Percentiles rank a stretch among this genome's conserved stretches.
Evolutionary conservation across 257 asterid species (phyloP).

Genomic region (Rhazya stricta): DNA sequence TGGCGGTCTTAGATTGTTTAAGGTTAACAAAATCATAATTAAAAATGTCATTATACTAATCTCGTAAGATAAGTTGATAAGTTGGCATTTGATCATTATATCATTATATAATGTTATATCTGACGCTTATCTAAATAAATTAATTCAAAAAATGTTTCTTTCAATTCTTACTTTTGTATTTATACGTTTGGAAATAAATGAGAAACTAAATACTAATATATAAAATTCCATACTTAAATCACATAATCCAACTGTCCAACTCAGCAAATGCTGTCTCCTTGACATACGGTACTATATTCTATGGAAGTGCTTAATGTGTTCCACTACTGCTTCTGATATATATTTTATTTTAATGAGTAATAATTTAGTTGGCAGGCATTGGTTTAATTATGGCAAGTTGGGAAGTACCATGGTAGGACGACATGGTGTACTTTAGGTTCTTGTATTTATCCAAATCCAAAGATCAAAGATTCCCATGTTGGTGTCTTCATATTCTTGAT

Average conservation of each 20-base stretch:
- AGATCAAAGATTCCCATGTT: conserved; percentile 6
- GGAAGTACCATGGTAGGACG: conserved; percentile 5
- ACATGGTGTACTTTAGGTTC: background rate
- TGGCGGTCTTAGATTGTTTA: background rate
- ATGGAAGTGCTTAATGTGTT: background rate
- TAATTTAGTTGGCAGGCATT: background rate
- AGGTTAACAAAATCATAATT: background rate
- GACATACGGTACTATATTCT: background rate
- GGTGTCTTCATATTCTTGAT: conserved; percentile 8
- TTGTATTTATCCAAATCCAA: conserved; percentile 9
- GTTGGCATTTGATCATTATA: background rate
- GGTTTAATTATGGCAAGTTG: conserved; percentile 1
- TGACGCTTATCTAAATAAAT: too few species aligned
- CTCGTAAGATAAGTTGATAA: background rate
- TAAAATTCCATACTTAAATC: too few species aligned
- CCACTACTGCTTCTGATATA: background rate
- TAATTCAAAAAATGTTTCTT: too few species aligned
- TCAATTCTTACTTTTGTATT: too few species aligned
- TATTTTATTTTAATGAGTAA: background rate
- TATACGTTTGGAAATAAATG: too few species aligned
- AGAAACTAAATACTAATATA: too few species aligned
- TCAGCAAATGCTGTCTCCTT: conserved; percentile 9
- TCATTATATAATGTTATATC: too few species aligned
- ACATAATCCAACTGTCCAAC: conserved; percentile 5
- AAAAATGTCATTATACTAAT: too few species aligned